Conservation (phyloP, 2,329 filamentous ascomycete genomes). For the Penicillium frequentans region DNA sequence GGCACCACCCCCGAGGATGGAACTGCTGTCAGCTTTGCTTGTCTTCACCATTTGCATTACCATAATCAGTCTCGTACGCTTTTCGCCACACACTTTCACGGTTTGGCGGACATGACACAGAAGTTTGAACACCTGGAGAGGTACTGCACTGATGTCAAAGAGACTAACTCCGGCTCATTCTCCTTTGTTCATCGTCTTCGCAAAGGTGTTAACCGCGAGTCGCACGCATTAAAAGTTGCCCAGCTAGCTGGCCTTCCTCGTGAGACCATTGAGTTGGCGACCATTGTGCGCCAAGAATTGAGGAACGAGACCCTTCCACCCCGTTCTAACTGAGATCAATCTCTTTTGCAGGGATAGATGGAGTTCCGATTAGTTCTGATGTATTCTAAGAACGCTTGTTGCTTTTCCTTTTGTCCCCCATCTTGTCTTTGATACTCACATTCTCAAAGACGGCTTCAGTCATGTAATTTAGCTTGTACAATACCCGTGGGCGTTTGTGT, state of each 20-base stretch:
- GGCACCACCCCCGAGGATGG: constrained; percentile 94
- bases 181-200: constrained; percentile 82
- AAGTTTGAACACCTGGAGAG: constrained; percentile 62
- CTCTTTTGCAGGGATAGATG: not conserved
- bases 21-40: constrained; percentile 84
- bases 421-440: not conserved
- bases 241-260: constrained; percentile 78
- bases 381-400: not conserved
- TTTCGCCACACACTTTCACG: constrained; percentile 95
- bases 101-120: constrained; percentile 72
- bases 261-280: constrained; percentile 68
- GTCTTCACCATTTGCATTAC: constrained; percentile 77
- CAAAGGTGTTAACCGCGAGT: constrained; percentile 78
- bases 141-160: constrained; percentile 88
- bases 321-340: not conserved
- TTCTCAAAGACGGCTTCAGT: not conserved
- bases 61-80: constrained; percentile 76
- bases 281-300: constrained; percentile 51
- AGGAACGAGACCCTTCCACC: not conserved
- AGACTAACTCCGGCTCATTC: constrained; percentile 69
- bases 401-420: not conserved
- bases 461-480: not conserved
- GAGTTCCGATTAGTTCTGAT: not conserved
- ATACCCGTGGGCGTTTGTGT: no score
- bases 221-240: constrained; percentile 95